These are phyloP conservation scores for Pinus taeda DNA, from an alignment of 75 land plant genomes.

Conservation along the genomic window DNA sequence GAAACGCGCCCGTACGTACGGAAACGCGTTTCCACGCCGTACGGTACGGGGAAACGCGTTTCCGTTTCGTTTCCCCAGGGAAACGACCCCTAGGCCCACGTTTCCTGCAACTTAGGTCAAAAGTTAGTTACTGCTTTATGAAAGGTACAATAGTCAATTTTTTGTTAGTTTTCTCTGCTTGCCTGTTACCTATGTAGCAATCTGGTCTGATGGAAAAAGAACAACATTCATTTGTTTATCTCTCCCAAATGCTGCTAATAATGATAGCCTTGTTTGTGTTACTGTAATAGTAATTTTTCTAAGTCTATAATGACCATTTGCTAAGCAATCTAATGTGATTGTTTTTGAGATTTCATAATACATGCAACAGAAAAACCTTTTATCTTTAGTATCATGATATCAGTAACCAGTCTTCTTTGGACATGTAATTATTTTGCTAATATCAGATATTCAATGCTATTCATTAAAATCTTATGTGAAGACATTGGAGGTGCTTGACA, in stretches of 20 bases:
- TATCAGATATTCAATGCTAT: background rate
- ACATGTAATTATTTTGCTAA: too few relatives aligned
- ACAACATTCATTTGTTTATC: background rate
- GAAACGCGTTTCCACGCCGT: too few relatives aligned
- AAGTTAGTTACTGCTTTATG: slow-evolving; percentile 1
- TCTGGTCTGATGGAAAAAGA: background rate
- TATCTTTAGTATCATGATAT: too few relatives aligned
- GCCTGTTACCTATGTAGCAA: background rate
- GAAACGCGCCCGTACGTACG: too few relatives aligned
- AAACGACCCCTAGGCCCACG: too few relatives aligned
- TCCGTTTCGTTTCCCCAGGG: too few relatives aligned
- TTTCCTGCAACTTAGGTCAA: too few relatives aligned
- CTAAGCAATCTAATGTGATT: background rate
- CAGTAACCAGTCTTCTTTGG: too few relatives aligned
- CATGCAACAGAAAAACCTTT: background rate
- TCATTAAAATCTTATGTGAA: background rate
- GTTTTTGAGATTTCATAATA: background rate
- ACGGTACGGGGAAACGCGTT: too few relatives aligned
- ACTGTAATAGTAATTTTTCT: background rate
- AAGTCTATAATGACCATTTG: background rate
- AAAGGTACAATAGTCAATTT: background rate
- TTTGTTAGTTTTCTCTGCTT: background rate
- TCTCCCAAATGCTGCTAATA: background rate
- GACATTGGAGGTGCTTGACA: background rate
- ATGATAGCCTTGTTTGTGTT: background rate